These are phyloP conservation scores for Stromatinia cepivora DNA, from an alignment of 2,329 filamentous ascomycete genomes.

Conservation along the genomic window DNA sequence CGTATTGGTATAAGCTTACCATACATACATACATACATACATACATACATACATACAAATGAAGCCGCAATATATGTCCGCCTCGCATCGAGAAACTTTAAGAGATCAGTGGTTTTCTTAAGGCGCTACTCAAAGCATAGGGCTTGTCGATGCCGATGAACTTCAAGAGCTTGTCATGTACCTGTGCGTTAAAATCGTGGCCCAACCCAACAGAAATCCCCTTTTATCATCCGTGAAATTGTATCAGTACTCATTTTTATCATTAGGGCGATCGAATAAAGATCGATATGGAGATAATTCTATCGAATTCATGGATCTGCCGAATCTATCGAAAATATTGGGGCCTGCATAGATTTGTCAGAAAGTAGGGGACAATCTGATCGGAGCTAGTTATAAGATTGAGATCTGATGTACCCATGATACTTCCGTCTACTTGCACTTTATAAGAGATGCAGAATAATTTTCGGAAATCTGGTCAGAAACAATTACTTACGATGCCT, in stretches of 20 bases:
- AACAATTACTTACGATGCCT: not conserved
- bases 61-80: not conserved
- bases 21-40: no score
- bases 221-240: not conserved
- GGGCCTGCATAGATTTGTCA: not conserved
- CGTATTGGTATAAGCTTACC: not conserved
- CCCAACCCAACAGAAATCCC: not conserved
- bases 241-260: not conserved
- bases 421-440: not conserved
- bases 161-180: not conserved
- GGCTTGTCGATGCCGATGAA: constrained; percentile 5
- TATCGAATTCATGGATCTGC: not conserved
- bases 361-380: not conserved
- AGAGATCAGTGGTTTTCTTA: not conserved
- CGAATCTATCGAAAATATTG: not conserved
- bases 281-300: not conserved
- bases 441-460: not conserved
- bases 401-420: not conserved
- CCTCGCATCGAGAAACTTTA: not conserved
- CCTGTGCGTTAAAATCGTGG: constrained; percentile 1
- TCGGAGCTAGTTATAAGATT: not conserved
- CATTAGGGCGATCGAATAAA: not conserved
- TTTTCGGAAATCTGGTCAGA: no score
- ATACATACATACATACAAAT: not conserved
- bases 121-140: not conserved